phyloP scores from a whole-genome alignment of 495 filamentous ascomycete genomes.

The Astrothelium subdiscretum region DNA sequence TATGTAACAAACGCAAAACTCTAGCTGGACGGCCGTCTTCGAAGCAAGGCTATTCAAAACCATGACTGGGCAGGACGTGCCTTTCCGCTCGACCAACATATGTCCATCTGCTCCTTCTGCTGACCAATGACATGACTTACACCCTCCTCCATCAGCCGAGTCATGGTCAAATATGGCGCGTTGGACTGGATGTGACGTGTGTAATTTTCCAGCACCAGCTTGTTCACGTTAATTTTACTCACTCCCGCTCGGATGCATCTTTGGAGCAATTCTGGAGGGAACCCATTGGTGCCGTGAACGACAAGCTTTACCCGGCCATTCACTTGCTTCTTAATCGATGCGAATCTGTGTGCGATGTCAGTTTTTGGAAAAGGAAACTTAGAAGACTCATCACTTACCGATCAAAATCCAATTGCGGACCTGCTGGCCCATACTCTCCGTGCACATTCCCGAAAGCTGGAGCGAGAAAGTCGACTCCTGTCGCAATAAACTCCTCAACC shows the following conservation, averaged over 20 bases:
- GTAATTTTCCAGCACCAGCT: slow-evolving; percentile 20
- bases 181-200: slow-evolving; percentile 10
- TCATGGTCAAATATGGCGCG: slow-evolving; percentile 14
- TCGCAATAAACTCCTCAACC: slow-evolving; percentile 18
- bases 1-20: neutral
- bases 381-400: neutral
- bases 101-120: slow-evolving; percentile 19
- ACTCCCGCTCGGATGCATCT: slow-evolving; percentile 17
- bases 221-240: slow-evolving; percentile 22
- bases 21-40: neutral
- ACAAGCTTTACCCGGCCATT: slow-evolving; percentile 54
- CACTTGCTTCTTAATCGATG: slow-evolving; percentile 49
- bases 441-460: slow-evolving; percentile 22
- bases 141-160: slow-evolving; percentile 18
- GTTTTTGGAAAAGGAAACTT: neutral
- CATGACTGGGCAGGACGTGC: neutral
- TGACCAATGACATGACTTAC: slow-evolving; percentile 11
- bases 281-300: slow-evolving; percentile 41
- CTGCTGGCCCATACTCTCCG: slow-evolving; percentile 18
- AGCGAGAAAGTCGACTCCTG: slow-evolving; percentile 19
- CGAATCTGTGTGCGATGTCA: slow-evolving; percentile 30
- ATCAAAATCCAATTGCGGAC: slow-evolving; percentile 14
- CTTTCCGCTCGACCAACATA: neutral
- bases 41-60: neutral
- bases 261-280: slow-evolving; percentile 13